phyloP scores from a whole-genome alignment of 352 stramenopile species.

The Pythium phragmiticola region DNA sequence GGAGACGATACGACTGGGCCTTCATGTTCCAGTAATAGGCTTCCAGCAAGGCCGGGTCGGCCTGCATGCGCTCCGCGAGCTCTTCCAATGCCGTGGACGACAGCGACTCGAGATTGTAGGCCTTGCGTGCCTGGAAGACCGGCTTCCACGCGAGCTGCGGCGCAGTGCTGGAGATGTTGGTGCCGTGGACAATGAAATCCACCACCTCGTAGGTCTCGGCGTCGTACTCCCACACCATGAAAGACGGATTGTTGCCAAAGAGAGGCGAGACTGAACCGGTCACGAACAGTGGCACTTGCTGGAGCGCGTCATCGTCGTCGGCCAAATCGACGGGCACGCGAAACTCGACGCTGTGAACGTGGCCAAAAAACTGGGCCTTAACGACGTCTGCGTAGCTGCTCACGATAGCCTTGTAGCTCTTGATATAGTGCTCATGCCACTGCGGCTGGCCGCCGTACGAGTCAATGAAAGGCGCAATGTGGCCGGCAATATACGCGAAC shows the following conservation, averaged over 20 bases:
- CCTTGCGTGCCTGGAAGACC: conserved; percentile 50
- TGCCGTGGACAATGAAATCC: conserved; percentile 76
- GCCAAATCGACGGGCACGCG: conserved; percentile 37
- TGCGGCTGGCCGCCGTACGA: conserved; percentile 77
- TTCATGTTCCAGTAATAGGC: conserved; percentile 87
- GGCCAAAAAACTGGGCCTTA: conserved; percentile 89
- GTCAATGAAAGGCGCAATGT: conserved; percentile 90
- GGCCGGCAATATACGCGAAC: conserved; percentile 85
- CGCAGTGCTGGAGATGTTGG: conserved; percentile 51
- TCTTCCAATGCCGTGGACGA: conserved; percentile 38
- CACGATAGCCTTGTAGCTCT: conserved; percentile 78
- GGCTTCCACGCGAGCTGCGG: conserved; percentile 47
- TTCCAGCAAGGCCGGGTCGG: conserved; percentile 55
- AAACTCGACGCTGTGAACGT: conserved; percentile 92
- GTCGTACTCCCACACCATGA: conserved; percentile 83
- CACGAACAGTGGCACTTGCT: conserved; percentile 67
- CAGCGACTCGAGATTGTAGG: conserved; percentile 60
- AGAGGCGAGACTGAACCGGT: conserved; percentile 84
- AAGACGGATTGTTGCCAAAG: conserved; percentile 91
- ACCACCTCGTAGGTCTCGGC: conserved; percentile 62
- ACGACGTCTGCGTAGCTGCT: conserved; percentile 55
- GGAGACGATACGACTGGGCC: conserved; percentile 51
- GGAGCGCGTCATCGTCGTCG: conserved; percentile 33
- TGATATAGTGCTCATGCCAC: conserved; percentile 87
- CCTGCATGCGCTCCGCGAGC: conserved; percentile 48